Conservation (phyloP, 1,284 basidiomycete genomes). For the Moniliella sp. region DNA sequence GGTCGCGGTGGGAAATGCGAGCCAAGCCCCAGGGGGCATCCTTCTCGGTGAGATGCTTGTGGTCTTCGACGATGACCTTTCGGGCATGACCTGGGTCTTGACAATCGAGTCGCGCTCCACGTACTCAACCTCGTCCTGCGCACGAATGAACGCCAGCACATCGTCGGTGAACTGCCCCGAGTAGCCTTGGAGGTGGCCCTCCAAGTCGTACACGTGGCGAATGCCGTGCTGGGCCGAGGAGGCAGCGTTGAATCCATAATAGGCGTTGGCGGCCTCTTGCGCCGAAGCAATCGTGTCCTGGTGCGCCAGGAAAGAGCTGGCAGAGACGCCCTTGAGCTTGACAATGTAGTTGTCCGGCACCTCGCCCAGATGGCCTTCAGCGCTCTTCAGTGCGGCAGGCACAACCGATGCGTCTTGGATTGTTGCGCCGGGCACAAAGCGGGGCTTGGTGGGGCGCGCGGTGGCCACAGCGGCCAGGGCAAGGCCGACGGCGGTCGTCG, state of each 20-base stretch:
- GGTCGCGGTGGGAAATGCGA: constrained; percentile 67
- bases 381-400: too few relatives aligned
- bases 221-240: too few relatives aligned
- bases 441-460: too few relatives aligned
- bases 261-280: too few relatives aligned
- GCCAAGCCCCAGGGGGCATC: constrained; percentile 53
- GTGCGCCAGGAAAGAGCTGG: constrained; percentile 18
- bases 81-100: constrained; percentile 17
- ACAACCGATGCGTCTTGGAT: too few relatives aligned
- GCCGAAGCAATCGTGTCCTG: constrained; percentile 13
- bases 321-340: constrained; percentile 25
- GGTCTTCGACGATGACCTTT: constrained; percentile 16
- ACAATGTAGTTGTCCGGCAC: too few relatives aligned
- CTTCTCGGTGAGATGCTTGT: constrained; percentile 1
- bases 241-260: too few relatives aligned
- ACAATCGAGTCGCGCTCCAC: constrained; percentile 54
- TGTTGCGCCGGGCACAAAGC: too few relatives aligned
- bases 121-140: constrained; percentile 71
- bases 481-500: too few relatives aligned
- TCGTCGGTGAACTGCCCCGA: constrained; percentile 58
- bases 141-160: constrained; percentile 57
- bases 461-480: too few relatives aligned
- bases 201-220: constrained; percentile 27
- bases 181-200: constrained; percentile 47
- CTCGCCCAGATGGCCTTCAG: too few relatives aligned